Base-by-base conservation (phyloP, 2,329 filamentous ascomycete species). In the Monosporascus sp. region DNA sequence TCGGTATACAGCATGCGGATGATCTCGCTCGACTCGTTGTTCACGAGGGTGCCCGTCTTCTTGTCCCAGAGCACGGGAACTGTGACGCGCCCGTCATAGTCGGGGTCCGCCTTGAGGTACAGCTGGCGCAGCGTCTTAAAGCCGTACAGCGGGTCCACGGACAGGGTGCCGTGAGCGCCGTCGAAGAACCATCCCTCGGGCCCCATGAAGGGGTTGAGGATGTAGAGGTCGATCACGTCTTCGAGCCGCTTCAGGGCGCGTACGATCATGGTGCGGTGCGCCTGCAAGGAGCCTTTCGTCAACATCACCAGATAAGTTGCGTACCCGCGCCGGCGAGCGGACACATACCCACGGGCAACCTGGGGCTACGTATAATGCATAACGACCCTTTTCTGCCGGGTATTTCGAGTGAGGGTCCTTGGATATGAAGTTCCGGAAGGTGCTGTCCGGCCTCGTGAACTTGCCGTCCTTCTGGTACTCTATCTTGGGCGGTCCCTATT, bases 11-110 rank as follows among this genome's bases (percentile, higher is more conserved):
- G 75, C 87, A 93, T 92, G 58, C 89, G 81, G 60, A 94, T 90
- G 60, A 94, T 93, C 68, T 94, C 90, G 50, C 83, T 82, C 51
- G 85, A 88, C 74, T 94, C 90, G 58, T 95, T 95, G 76, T 82
- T 91, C 46, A 94, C 89, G 59, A 93, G 88, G 17, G 77, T 81
- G 48, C 84, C 80, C 24, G 76, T 75, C 66, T 86, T 82, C 66
- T 83, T 86, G 59, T 89, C 86, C 75, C 82, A 89, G 9, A 91
- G 75, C 0, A 85, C 83, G 0, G 88, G 88, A 1, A 92, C 88
- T 0, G 88, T 91, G 65, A 87, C 89, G 7, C 88, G 78, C 0
- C 87, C 87, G 1, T 72, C 69, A 24, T 90, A 94, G 50, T 85
- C 74, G 0, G 83, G 80, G 58, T 89, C 78, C 27, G 81, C 81